Conservation (phyloP, 1,139 yeast genomes). For the Hansenula lynferdii region DNA sequence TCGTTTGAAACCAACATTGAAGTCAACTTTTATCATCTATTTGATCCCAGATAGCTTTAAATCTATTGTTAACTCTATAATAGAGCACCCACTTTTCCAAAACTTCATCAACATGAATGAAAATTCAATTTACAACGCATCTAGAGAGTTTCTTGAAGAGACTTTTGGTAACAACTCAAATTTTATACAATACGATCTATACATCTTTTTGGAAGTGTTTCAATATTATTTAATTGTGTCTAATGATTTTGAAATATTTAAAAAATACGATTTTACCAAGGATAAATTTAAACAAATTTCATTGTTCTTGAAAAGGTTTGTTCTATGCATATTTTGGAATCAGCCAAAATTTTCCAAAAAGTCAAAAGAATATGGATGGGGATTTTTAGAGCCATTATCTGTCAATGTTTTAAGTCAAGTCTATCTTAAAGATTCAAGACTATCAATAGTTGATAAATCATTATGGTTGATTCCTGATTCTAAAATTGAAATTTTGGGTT, state of each 20-base stretch:
- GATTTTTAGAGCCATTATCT: constrained; percentile 29
- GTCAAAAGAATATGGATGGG: not conserved
- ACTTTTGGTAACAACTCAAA: constrained; percentile 14
- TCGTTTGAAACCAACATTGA: constrained; percentile 17
- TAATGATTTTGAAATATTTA: constrained; percentile 61
- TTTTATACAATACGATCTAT: constrained; percentile 26
- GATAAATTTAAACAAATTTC: constrained; percentile 44
- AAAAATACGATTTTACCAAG: constrained; percentile 37
- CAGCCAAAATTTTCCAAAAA: constrained; percentile 13
- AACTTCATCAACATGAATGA: constrained; percentile 22
- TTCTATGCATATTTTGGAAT: constrained; percentile 51
- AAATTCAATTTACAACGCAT: constrained; percentile 13
- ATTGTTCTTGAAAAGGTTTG: constrained; percentile 46
- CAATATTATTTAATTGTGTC: constrained; percentile 60
- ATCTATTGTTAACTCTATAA: constrained; percentile 16
- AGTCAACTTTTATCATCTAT: constrained; percentile 20
- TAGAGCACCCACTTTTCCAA: constrained; percentile 20
- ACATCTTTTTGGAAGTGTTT: constrained; percentile 44
- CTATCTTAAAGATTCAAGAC: constrained; percentile 63
- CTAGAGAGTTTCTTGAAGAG: constrained; percentile 10
- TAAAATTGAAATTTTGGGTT: constrained; percentile 6
- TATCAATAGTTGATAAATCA: constrained; percentile 27
- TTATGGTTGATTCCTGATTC: constrained; percentile 16
- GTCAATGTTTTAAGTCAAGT: constrained; percentile 60
- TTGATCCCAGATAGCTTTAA: constrained; percentile 21